A percentile compares a stretch with the other conserved stretches of the same genome.
Evolutionary conservation across 495 filamentous ascomycete genomes (phyloP).

Genomic region (Halenospora varia): DNA sequence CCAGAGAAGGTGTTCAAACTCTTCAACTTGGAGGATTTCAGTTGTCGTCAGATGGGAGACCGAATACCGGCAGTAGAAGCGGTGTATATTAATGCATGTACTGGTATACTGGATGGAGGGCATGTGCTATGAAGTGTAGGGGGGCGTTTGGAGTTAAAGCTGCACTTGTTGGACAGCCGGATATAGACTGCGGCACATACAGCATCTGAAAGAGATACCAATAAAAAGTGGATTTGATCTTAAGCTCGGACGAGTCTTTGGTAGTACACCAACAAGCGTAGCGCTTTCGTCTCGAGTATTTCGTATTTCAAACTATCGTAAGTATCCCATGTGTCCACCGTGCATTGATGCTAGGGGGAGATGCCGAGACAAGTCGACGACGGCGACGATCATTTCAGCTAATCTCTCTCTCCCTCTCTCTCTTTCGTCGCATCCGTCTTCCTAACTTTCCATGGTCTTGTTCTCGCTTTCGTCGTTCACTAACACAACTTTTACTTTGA

Average conservation of each 20-base stretch:
- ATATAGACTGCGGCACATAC: constrained; percentile 1
- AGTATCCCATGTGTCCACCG: no score
- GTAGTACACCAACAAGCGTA: neutral
- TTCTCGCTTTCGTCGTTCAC: no score
- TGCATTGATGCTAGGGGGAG: no score
- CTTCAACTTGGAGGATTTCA: constrained; percentile 55
- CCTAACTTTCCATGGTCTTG: no score
- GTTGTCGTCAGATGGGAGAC: constrained; percentile 13
- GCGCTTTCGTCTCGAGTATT: neutral
- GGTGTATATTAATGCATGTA: constrained; percentile 22
- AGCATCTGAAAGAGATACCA: constrained; percentile 9
- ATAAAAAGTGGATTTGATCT: neutral
- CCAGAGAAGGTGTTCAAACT: constrained; percentile 67
- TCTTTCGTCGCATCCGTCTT: no score
- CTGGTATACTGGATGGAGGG: neutral
- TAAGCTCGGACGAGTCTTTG: neutral
- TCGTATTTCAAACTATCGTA: no score
- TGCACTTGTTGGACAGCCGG: constrained; percentile 6
- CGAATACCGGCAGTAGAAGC: constrained; percentile 12
- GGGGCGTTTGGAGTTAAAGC: constrained; percentile 23
- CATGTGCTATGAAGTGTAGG: neutral
- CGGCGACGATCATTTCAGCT: no score
- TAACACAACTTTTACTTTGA: no score
- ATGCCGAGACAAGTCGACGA: no score
- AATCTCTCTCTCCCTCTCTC: no score